Evolutionary conservation across 2,329 filamentous ascomycete genomes (phyloP), one percentile per base, ranked within the genome.

Genomic region (Bimuria novae-zelandiae): DNA sequence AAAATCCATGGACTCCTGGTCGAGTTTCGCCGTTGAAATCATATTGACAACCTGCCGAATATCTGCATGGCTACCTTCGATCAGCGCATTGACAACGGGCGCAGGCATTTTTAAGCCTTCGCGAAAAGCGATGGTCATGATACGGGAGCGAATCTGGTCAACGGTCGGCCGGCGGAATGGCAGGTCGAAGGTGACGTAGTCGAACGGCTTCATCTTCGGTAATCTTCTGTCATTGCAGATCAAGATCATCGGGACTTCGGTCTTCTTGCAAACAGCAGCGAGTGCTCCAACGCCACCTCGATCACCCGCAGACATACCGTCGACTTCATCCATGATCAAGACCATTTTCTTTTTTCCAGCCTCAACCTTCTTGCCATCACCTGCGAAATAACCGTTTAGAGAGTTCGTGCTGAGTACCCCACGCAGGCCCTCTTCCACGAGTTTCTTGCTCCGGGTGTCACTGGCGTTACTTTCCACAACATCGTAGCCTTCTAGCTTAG

Each of bases 1-100:
- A 64, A 85, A 97, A 67, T 88, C 84, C 83, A 97, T 89, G 12
- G 83, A 83, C 17, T 81, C 80, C 67, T 91, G 87, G 63, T 97
- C 93, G 4, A 99, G 81, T 73, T 96, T 97, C 43, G 92, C 89
- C 0, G 94, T 95, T 0, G 92, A 90, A 50, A 99, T 82, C 94
- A 99, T 99, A 77, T 99, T 99, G 76, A 99, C 94, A 56, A 97
- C 92, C 75, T 97, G 94, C 33, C 94, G 87, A 59, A 99, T 99
- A 71, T 99, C 94, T 51, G 94, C 91, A 74, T 93, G 90, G 58
- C 89, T 96, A 17, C 94, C 94, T 75, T 97, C 93, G 53, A 99
- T 97, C 40, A 99, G 81, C 16, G 92, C 91, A 71, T 97, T 93
- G 51, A 99, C 84, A 16, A 96, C 93, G 49, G 85, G 84, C 3